Base-by-base conservation (phyloP, 73 alveolate genomes). In the Paraurostyla sp. region DNA sequence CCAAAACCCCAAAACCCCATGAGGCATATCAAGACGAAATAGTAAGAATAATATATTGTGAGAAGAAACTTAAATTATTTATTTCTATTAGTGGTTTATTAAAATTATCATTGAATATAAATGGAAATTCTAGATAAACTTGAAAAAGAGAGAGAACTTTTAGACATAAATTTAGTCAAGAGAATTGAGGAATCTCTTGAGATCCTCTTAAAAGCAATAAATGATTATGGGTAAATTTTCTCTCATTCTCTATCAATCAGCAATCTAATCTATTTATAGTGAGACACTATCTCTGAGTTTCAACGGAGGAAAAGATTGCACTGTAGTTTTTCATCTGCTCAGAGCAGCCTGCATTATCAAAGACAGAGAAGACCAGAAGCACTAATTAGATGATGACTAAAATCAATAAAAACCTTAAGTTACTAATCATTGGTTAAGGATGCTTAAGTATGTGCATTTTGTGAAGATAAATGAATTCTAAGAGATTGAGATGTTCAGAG, bases 221-320 rank as follows among this genome's bases (percentile, higher is more conserved):
- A 52, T 9, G 4, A 52, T 13, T 52, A 18, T 20, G 69, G 69
- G 69, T 52, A 52, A 25, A 4, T 20, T 9, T 52, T 13, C 11
- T 4, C 9, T 9, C 13, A 6, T 52, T 52, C 7, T 18, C 23
- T 20, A 25, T 52, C 36, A 52, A 18, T 13, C 4, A 18, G 30
- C 4, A 4, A 52, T 52, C 57, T 18, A 45, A 45, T 13, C 18
- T 45, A 45, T 56, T 56, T 56, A 7, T 69, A 69, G 84, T 22
- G 84, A 69, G 41, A n/a, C 29, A 15, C n/a, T 87, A 30, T 71
- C 87, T 3, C 59, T 87, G 63, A 76, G 90, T 41, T 87, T 76
- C 68, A 87, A 87, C 57, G 93, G 93, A 49, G 93, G 93, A 54
- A 87, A 87, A 33, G 93, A 87, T 56, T 87, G 93, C 57, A 87